Base-by-base conservation (phyloP, 2,329 filamentous ascomycete genomes). In the Cercospora sojina region DNA sequence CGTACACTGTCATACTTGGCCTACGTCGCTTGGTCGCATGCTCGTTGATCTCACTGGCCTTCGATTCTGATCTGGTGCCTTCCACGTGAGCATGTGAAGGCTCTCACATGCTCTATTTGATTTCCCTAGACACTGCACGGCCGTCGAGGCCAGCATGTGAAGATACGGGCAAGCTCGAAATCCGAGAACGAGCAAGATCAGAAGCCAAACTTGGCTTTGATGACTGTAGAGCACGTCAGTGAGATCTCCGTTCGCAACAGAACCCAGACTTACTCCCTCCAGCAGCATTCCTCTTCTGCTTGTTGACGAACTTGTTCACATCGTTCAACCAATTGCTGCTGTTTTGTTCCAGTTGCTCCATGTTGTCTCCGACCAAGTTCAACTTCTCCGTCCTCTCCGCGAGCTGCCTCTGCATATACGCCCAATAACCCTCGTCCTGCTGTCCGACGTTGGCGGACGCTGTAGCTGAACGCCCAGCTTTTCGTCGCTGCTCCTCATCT, bases 321-420 rank as follows among this genome's bases (percentile, higher is more conserved):
- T 96, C 93, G 32, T 93, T 88, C 13, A 92, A 90, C 88, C 92
- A 98, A 18, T 88, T 90, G 64, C 88, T 87, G 76, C 91, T 96
- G 72, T 90, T 90, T 73, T 92, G 86, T 74, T 94, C 90, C 67
- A 97, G 80, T 69, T 87, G 88, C 69, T 96, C 90, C 88, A 98
- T 93, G 57, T 84, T 89, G 74, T 98, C 94, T 2, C 90, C 90
- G 79, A 94, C 89, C 5, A 96, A 82, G 53, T 89, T 90, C 65
- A 99, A 82, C 75, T 90, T 92, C 80, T 98, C 92, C 0, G 95
- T 97, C 59, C 95, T 83, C 79, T 98, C 93, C 73, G 96, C 93
- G 55, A 99, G 80, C 77, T 96, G 92, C 38, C 93, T 85, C 9
- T 91, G 89, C 79, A 98, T 88, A 76, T 96, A 98, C 51, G 92